Conservation (phyloP, 345 rosid species). For the Clausena lansium region DNA sequence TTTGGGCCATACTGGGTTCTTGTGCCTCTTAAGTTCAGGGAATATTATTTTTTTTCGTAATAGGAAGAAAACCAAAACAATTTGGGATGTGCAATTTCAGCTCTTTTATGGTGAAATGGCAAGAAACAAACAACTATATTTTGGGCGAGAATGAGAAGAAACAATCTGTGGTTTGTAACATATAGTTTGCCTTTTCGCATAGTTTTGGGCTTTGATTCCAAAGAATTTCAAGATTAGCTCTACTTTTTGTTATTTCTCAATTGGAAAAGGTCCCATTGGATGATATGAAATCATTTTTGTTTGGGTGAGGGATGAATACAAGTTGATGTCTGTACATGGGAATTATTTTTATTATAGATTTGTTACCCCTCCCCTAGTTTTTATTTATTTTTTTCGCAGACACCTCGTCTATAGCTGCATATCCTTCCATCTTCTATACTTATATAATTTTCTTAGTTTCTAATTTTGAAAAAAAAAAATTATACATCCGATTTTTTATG, state of each 20-base stretch:
- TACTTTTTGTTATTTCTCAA: background rate
- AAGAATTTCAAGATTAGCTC: background rate
- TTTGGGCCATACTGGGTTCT: background rate
- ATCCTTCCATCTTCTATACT: background rate
- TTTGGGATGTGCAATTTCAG: background rate
- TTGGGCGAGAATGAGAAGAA: background rate
- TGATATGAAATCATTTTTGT: background rate
- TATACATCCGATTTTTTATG: background rate
- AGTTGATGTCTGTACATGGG: background rate
- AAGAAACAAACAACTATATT: background rate
- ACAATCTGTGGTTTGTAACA: too few species aligned
- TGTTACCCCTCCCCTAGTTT: background rate
- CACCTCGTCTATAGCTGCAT: background rate
- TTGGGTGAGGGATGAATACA: background rate
- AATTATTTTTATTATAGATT: background rate
- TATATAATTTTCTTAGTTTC: background rate
- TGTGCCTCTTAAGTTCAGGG: background rate
- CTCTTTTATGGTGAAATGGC: background rate
- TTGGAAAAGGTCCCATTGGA: background rate
- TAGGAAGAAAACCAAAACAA: background rate
- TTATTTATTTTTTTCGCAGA: background rate
- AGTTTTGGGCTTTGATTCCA: background rate
- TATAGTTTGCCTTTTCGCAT: background rate
- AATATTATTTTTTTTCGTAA: background rate
- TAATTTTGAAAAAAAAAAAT: background rate